Evolutionary conservation across 352 stramenopile genomes (phyloP), one percentile per base, ranked within the genome.

Genomic region (Globisporangium paddicum): DNA sequence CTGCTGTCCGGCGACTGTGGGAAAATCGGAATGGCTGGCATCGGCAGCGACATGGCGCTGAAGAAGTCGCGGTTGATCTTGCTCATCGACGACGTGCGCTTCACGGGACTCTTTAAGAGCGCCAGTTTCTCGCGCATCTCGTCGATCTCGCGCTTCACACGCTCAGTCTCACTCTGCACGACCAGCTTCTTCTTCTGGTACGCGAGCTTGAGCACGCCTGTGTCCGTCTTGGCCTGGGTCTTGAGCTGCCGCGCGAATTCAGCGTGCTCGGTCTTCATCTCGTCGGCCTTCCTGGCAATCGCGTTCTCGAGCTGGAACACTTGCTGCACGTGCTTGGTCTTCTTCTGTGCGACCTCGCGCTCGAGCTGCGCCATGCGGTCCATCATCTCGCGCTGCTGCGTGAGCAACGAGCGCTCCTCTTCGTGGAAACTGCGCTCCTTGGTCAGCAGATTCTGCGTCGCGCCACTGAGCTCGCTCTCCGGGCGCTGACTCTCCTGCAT

Each of bases 351-450:
- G 7, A 88, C 54, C 35, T 82, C 61, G 10, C 72, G 72, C 58
- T 88, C 77, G 34, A 90, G 66, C 14, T 84, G 62, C 5, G 85
- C 72, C 47, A 87, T 68, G 18, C 80, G 77, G n/a, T 63, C 60
- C 60, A 88, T 70, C 41, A 86, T 42, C 30, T 85, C 73, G 35
- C 78, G 77, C 56, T 88, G 75, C 51, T 87, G 66, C 6, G 69
- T 69, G 37, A 86, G 66, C 35, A 90, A 28, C 23, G 64, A 71
- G 11, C 75, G 77, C 59, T 88, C 73, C 62, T 90, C 73, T 35
- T 78, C 42, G 50, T 85, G 68, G 49, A 86, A 83, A 11, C 51
- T 75, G 21, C 72, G 72, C 52, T 87, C 66, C 32, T 80, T 79
- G 18, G 67, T 64, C 26, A 88, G 26, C 48, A 82, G 67, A 52